A percentile compares a stretch with the other conserved stretches of the same genome.
Evolutionary conservation across 805 yeast genomes (phyloP).

Genomic region (Cyberlindnera subsufficiens): DNA sequence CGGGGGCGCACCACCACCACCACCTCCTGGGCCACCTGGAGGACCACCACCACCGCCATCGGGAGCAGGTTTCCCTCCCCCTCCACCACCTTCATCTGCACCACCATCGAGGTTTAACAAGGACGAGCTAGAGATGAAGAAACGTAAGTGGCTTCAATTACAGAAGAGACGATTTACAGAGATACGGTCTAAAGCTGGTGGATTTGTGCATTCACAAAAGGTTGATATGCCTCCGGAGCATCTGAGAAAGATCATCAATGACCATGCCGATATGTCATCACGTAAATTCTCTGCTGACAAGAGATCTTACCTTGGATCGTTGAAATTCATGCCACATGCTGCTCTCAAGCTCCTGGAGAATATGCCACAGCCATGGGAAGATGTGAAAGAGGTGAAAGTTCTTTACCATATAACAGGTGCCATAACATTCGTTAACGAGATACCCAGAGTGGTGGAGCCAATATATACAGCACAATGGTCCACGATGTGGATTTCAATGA

Average conservation of each 20-base stretch:
- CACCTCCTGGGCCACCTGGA: slow-evolving; percentile 16
- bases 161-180: slow-evolving; percentile 55
- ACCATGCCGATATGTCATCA: slow-evolving; percentile 81
- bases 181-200: slow-evolving; percentile 27
- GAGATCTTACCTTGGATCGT: slow-evolving; percentile 80
- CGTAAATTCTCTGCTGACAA: slow-evolving; percentile 78
- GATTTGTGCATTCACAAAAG: slow-evolving; percentile 54
- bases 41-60: slow-evolving; percentile 26
- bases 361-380: slow-evolving; percentile 99
- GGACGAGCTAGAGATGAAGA: slow-evolving; percentile 35
- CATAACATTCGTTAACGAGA: slow-evolving; percentile 88
- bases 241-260: slow-evolving; percentile 73
- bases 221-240: slow-evolving; percentile 93
- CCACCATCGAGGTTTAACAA: slow-evolving; percentile 14
- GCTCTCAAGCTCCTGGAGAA: slow-evolving; percentile 81
- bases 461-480: slow-evolving; percentile 96
- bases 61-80: slow-evolving; percentile 27
- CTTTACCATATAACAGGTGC: slow-evolving; percentile 91
- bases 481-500: slow-evolving; percentile 85
- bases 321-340: slow-evolving; percentile 96
- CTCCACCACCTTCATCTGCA: slow-evolving; percentile 16
- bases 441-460: slow-evolving; percentile 88
- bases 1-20: slow-evolving; percentile 21
- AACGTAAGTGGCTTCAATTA: slow-evolving; percentile 53
- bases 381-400: slow-evolving; percentile 76